Evolutionary conservation across 768 basidiomycete genomes (phyloP), one percentile per base, ranked within the genome.

Genomic region (Pilatotrama ljubarskyi): DNA sequence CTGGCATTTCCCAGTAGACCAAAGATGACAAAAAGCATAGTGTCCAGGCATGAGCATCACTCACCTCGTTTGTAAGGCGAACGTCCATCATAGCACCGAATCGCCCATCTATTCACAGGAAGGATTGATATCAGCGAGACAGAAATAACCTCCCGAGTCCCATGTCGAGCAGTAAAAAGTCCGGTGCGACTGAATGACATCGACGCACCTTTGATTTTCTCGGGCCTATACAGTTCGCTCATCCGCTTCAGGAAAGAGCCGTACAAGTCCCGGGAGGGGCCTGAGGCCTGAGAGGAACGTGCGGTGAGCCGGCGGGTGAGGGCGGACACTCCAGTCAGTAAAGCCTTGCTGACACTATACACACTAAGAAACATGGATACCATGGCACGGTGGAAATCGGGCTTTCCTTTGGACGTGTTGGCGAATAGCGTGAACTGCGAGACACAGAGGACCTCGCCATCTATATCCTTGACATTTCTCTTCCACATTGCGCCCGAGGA

Each of bases 51-150:
- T 10, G 54, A 40, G 25, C 41, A 51, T 17, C 40, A 66, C 78
- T 40, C 72, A 91, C 93, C 77, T 98, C 95, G 70, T 98, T 98
- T 20, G 82, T 88, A 56, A 96, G 74, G 62, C 78, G 84, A 52
- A 98, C 92, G 58, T 86, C 83, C 95, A 98, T 98, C 95, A 96
- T 96, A 5, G 94, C 95, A 32, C 94, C 94, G 70, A 98, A 97
- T 65, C 78, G 80, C n/a, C 95, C 95, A 72, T 98, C 95, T 95
- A 61, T 54, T 54, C 55, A 49, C 60, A 53, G 52, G 49, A 14
- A 48, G 40, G 52, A 55, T 29, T 35, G 18, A 52, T 47, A 40
- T 52, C 17, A 59, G 58, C n/a, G 35, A 47, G 55, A 57, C 43
- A 29, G 52, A 55, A 57, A 49, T 56, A 58, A 61, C 52, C 35